Evolutionary conservation across 2,329 filamentous ascomycete species (phyloP).

Genomic region (Ophiostoma sp.): DNA sequence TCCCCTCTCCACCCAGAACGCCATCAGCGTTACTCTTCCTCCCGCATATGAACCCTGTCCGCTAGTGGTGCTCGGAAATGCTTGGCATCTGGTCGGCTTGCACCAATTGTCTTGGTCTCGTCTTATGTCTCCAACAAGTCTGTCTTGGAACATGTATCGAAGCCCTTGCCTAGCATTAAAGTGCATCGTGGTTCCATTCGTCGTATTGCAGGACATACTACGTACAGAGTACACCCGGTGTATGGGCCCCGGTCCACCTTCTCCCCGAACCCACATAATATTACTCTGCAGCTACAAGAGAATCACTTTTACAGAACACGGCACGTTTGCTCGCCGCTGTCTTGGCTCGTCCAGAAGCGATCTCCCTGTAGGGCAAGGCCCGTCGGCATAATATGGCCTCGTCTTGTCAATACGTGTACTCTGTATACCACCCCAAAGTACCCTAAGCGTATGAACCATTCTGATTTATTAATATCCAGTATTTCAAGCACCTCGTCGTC

Average conservation of each 20-base stretch:
- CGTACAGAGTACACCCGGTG: not conserved
- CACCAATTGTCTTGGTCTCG: constrained; percentile 3
- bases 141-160: constrained; percentile 2
- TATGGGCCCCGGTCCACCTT: constrained; percentile 13
- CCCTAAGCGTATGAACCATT: not conserved
- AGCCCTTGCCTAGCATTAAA: not conserved
- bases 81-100: constrained; percentile 8
- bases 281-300: not conserved
- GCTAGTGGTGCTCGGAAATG: not conserved
- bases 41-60: constrained; percentile 14
- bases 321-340: not conserved
- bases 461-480: not conserved
- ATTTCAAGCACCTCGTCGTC: not conserved
- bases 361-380: not conserved
- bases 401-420: not conserved
- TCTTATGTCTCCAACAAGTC: not conserved
- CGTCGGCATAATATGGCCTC: not conserved
- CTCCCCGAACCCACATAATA: constrained; percentile 23
- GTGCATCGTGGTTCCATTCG: not conserved
- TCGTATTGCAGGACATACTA: constrained; percentile 2
- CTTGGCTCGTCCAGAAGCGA: not conserved
- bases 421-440: too few relatives aligned
- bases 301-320: constrained; percentile 15
- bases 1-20: constrained; percentile 7
- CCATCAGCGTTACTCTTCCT: constrained; percentile 19